These are phyloP conservation scores for Penicillium expansum DNA, from an alignment of 2,329 filamentous ascomycete genomes.

Conservation along the genomic window DNA sequence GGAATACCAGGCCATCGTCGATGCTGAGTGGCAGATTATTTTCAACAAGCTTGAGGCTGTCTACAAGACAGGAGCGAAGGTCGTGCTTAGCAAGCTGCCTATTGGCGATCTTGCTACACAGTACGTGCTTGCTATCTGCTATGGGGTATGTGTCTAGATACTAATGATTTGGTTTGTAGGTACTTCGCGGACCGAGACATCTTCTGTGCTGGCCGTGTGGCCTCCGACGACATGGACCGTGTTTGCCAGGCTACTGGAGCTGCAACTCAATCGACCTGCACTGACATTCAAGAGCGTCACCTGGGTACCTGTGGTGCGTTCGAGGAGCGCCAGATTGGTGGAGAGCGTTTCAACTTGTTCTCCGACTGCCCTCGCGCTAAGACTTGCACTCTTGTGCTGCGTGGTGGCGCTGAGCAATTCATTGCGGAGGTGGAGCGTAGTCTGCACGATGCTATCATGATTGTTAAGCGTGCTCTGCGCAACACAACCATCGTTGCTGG, in stretches of 20 bases:
- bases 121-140: conserved; percentile 37
- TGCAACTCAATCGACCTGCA: conserved; percentile 91
- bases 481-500: conserved; percentile 94
- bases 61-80: conserved; percentile 91
- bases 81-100: conserved; percentile 93
- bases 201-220: conserved; percentile 94
- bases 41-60: conserved; percentile 98
- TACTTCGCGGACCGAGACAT: conserved; percentile 97
- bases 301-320: conserved; percentile 87
- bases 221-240: conserved; percentile 89
- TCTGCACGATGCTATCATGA: conserved; percentile 99
- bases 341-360: conserved; percentile 98
- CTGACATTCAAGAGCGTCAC: conserved; percentile 84
- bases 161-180: conserved; percentile 27
- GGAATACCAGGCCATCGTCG: conserved; percentile 98
- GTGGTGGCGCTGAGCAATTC: conserved; percentile 97
- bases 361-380: conserved; percentile 92
- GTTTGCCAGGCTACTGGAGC: conserved; percentile 93
- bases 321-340: conserved; percentile 94
- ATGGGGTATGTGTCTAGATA: not conserved
- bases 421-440: conserved; percentile 98
- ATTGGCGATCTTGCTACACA: conserved; percentile 97
- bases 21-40: conserved; percentile 99
- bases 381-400: conserved; percentile 92
- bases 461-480: conserved; percentile 96